Evolutionary conservation across 108 stramenopile species (phyloP).

Genomic region (Cyclotella cryptica): DNA sequence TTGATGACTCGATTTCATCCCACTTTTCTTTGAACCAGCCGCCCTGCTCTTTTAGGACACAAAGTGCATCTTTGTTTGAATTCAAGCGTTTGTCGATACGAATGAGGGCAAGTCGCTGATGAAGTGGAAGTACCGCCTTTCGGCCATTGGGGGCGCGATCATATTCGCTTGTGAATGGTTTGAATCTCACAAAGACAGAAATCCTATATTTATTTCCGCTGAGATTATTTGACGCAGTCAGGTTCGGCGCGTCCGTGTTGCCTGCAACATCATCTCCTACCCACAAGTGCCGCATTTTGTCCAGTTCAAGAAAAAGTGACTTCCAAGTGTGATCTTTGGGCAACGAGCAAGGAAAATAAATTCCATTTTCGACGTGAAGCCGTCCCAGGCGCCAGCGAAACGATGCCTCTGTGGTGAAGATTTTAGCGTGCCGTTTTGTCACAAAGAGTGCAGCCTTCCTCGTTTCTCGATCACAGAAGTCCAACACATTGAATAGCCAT

Average conservation of each 20-base stretch:
- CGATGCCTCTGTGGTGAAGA: constrained; percentile 45
- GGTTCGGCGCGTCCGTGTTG: neutral
- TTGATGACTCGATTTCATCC: constrained; percentile 24
- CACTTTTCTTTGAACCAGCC: constrained; percentile 54
- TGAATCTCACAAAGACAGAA: constrained; percentile 40
- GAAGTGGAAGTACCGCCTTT: constrained; percentile 59
- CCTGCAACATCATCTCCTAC: constrained; percentile 5
- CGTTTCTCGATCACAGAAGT: constrained; percentile 29
- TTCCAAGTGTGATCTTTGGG: constrained; percentile 22
- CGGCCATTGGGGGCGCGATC: constrained; percentile 27
- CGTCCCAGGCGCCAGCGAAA: constrained; percentile 37
- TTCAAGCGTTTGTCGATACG: constrained; percentile 42
- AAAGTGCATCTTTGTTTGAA: constrained; percentile 49
- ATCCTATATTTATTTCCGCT: constrained; percentile 32
- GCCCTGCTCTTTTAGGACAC: constrained; percentile 57
- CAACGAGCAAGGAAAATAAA: constrained; percentile 29
- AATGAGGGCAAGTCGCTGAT: constrained; percentile 66
- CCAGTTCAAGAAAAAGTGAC: constrained; percentile 27
- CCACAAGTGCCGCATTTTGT: constrained; percentile 36
- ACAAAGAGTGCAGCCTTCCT: constrained; percentile 24
- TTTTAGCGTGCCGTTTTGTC: constrained; percentile 14
- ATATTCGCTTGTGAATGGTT: constrained; percentile 18
- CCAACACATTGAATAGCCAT: constrained; percentile 42
- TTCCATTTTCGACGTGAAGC: constrained; percentile 42
- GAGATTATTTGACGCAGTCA: neutral